Evolutionary conservation across 1,284 basidiomycete species (phyloP).

Genomic region (Cutaneotrichosporon daszewskae): DNA sequence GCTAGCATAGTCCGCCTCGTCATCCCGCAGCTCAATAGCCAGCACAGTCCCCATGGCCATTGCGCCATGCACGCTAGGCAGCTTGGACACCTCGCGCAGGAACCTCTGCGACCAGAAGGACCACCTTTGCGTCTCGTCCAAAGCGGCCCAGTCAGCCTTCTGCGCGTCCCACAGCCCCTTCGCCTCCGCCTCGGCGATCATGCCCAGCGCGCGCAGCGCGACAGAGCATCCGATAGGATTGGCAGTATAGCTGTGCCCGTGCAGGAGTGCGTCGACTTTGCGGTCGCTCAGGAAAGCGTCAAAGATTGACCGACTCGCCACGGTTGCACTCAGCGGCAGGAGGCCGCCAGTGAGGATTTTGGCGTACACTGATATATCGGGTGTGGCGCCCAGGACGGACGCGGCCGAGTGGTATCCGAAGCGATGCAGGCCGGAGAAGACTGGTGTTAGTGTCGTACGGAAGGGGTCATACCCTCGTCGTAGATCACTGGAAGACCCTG

Average conservation of each 20-base stretch:
- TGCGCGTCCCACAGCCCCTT: conserved; percentile 58
- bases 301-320: conserved; percentile 76
- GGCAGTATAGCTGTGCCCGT: conserved; percentile 93
- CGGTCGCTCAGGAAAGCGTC: conserved; percentile 64
- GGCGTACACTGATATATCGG: conserved; percentile 86
- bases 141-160: conserved; percentile 49
- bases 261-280: conserved; percentile 80
- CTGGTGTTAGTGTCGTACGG: conserved; percentile 38
- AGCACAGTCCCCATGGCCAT: conserved; percentile 89
- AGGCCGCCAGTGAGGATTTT: conserved; percentile 93
- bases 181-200: conserved; percentile 56
- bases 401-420: conserved; percentile 67
- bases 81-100: conserved; percentile 59
- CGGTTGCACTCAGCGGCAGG: conserved; percentile 77
- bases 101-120: conserved; percentile 82
- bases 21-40: conserved; percentile 67
- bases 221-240: conserved; percentile 88
- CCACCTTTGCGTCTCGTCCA: conserved; percentile 57
- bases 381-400: conserved; percentile 62
- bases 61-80: conserved; percentile 60
- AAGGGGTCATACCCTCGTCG: conserved; percentile 60
- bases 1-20: conserved; percentile 66
- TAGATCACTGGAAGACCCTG: conserved; percentile 83
- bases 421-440: conserved; percentile 86
- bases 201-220: conserved; percentile 69